Base-by-base conservation (phyloP, 2,329 filamentous ascomycete species). In the Polytolypa hystricis region DNA sequence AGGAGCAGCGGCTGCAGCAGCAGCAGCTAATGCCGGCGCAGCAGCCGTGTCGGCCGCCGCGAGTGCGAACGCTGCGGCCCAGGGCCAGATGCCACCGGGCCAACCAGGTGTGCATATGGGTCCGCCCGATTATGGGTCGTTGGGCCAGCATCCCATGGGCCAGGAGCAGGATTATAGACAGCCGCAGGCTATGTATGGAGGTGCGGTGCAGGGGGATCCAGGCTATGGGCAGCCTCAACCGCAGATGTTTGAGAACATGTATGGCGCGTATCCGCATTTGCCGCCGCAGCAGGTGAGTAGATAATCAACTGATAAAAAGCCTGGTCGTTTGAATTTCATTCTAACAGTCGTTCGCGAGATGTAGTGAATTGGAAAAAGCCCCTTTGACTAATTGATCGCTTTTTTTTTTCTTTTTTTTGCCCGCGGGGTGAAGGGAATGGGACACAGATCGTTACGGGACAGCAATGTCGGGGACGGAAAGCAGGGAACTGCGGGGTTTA, bases 171-270 rank as follows among this genome's bases (percentile, higher is more conserved):
- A 91, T 49, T 93, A 93, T 58, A 81, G 84, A 43, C 74, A 78
- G 48, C 77, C 83, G 53, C 77, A 77, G 30, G 74, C 74, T 52
- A 89, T 94, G 76, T 95, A 94, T 55, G 70, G 80, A 19, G 79
- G 78, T 37, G 79, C 85, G 45, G 82, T 86, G 40, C 84, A 85
- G 47, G 67, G 79, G 10, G 81, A 82, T 33, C 76, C 81, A 9
- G 71, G 75, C 9, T 93, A 93, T 55, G 82, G 79, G 10, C 84
- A 91, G 52, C 74, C 81, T 30, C 80, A 83, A 48, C 56, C 61
- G 30, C 66, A 77, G 44, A 93, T 95, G 72, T 94, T 87, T 60
- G 79, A 84, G 44, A 77, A 76, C 45, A 94, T 95, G 71, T 96
- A 96, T 58, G 73, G 73, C 26, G 55, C 58, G 15, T 93, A 93